Base-by-base conservation (phyloP, 1,284 basidiomycete species). In the Mycena sp. region DNA sequence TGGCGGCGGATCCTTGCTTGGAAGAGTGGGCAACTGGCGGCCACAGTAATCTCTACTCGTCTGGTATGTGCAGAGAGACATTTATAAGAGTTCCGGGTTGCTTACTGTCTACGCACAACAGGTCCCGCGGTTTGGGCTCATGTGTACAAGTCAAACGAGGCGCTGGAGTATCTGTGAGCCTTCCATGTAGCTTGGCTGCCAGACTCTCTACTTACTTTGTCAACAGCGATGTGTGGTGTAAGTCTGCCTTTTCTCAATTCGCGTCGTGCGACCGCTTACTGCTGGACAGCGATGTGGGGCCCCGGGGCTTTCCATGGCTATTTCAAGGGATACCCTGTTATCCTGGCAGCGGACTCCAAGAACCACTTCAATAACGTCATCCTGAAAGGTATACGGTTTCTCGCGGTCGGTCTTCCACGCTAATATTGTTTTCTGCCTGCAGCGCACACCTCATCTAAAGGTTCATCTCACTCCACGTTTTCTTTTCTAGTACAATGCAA, bases 361-460 rank as follows among this genome's bases (percentile, higher is more conserved):
- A 67, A 71, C 35, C 67, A 65, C 49, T 69, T 67, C 46, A 71
- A 72, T 35, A 64, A 70, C n/a, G 60, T 74, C 21, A 72, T 63
- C 21, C 38, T 63, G 10, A 63, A 63, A 48, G 58, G 55, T 58
- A n/a, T 29, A 26, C 11, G 2, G 17, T 11, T 35, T 32, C 1
- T 21, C 12, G 11, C 12, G 6, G 11, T 9, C 16, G 23, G 1
- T 19, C 9, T 3, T 5, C 4, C 16, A 9, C 9, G 17, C 41
- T 55, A 4, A 55, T 26, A n/a, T 3, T 69, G 70, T n/a, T 52
- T 72, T 44, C 53, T 69, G 25, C 66, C 71, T 37, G 69, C 69
- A 61, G 71, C 67, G 10, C 72, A 72, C 49, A 69, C 73, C 1
- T 72, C 72, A 17, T 73, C 73, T 6, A 73, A 65, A 60, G 73